phyloP scores from a whole-genome alignment of 148 eudicot species.

The Gaultheria prostrata region DNA sequence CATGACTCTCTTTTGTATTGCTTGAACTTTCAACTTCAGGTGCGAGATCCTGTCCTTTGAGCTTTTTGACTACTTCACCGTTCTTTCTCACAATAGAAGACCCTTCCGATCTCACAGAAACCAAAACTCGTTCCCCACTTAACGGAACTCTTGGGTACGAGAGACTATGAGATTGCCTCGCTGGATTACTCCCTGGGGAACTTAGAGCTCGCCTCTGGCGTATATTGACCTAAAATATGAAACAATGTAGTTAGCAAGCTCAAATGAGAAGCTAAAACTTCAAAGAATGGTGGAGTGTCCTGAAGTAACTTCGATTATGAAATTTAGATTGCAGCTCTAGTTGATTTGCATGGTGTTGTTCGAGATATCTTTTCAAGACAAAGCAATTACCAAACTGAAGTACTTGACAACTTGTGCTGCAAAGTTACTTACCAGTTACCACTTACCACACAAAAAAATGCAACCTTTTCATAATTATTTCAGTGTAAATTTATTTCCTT shows the following conservation, averaged over 20 bases:
- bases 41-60: constrained; percentile 12
- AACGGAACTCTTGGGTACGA: constrained; percentile 58
- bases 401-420: background rate
- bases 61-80: constrained; percentile 20
- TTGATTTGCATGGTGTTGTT: background rate
- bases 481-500: background rate
- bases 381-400: background rate
- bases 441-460: background rate
- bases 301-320: background rate
- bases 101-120: constrained; percentile 72
- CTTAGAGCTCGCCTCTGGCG: constrained; percentile 1
- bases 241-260: constrained; percentile 8
- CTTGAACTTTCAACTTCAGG: constrained; percentile 19
- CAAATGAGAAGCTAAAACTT: background rate
- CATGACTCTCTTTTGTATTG: constrained; percentile 17
- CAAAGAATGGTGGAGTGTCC: background rate
- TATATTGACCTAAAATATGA: constrained; percentile 30
- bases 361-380: background rate
- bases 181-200: constrained; percentile 20
- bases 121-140: constrained; percentile 30
- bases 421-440: background rate
- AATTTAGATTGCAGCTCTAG: background rate
- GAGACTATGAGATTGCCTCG: constrained; percentile 46
- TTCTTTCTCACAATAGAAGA: constrained; percentile 41
- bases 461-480: background rate